Conservation (phyloP, 2,329 filamentous ascomycete genomes). For the Talaromyces rugulosus region DNA sequence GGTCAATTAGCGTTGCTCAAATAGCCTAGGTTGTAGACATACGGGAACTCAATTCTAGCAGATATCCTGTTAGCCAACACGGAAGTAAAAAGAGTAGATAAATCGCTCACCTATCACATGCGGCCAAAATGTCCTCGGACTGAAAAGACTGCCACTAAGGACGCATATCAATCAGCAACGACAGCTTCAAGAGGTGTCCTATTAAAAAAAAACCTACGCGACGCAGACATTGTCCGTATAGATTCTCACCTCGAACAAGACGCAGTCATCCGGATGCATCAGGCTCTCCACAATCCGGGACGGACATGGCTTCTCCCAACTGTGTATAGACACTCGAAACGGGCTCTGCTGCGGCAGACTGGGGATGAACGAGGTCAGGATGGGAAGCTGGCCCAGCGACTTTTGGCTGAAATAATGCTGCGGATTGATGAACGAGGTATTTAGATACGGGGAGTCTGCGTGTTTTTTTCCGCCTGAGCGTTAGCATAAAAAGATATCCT, state of each 20-base stretch:
- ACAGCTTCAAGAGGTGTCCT: not conserved
- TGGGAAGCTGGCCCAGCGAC: slow-evolving; percentile 49
- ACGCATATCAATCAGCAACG: not conserved
- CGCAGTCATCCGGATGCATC: slow-evolving; percentile 53
- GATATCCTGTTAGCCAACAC: not conserved
- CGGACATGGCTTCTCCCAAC: slow-evolving; percentile 61
- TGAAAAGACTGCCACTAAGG: slow-evolving; percentile 53
- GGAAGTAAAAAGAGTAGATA: not conserved
- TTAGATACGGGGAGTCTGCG: slow-evolving; percentile 50
- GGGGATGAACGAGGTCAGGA: slow-evolving; percentile 67
- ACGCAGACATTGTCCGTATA: slow-evolving; percentile 64
- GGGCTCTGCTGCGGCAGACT: slow-evolving; percentile 55
- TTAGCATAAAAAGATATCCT: slow-evolving; percentile 11
- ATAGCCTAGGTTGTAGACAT: slow-evolving; percentile 15
- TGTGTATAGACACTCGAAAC: slow-evolving; percentile 72
- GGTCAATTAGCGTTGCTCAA: not conserved
- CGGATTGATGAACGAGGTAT: slow-evolving; percentile 4
- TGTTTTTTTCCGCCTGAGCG: not conserved
- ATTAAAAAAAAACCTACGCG: slow-evolving; percentile 47
- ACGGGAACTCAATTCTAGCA: slow-evolving; percentile 33
- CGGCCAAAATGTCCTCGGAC: slow-evolving; percentile 48
- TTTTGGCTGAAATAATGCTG: slow-evolving; percentile 41
- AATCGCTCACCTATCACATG: slow-evolving; percentile 48
- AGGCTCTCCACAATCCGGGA: slow-evolving; percentile 56
- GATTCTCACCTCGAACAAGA: slow-evolving; percentile 63